Percentiles rank a stretch among this genome's conserved stretches.
Evolutionary conservation across 1,284 basidiomycete genomes (phyloP).

Genomic region (Irpex rosettiformis): DNA sequence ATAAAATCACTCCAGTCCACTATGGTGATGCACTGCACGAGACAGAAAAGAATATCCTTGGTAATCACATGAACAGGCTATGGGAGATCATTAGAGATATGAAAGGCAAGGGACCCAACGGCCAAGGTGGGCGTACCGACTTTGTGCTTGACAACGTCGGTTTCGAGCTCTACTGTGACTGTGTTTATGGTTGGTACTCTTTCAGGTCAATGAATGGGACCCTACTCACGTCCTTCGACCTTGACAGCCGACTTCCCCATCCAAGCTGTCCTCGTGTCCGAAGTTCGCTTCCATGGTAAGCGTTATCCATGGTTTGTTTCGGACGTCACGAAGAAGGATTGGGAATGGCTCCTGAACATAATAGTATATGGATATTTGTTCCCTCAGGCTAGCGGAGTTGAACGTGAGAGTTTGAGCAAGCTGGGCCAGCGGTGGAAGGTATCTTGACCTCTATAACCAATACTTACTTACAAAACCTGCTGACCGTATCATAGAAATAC

Average conservation of each 20-base stretch:
- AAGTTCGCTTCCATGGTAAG: constrained; percentile 93
- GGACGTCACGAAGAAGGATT: constrained; percentile 96
- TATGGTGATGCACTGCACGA: constrained; percentile 91
- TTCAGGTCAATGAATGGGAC: not conserved
- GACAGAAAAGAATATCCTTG: constrained; percentile 94
- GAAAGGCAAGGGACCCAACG: constrained; percentile 37
- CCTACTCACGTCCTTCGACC: not conserved
- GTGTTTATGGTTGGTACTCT: constrained; percentile 76
- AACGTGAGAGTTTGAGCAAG: constrained; percentile 78
- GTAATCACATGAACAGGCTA: constrained; percentile 77
- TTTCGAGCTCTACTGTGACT: constrained; percentile 96
- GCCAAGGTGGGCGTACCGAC: constrained; percentile 70
- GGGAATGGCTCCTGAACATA: constrained; percentile 90
- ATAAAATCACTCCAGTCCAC: constrained; percentile 98
- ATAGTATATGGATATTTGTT: constrained; percentile 90
- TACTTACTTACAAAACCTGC: not conserved
- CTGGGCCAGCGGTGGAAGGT: constrained; percentile 93
- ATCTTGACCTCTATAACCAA: constrained; percentile 1
- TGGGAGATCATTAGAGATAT: constrained; percentile 82
- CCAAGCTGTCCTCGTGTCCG: constrained; percentile 83
- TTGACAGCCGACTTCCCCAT: constrained; percentile 82
- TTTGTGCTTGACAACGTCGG: constrained; percentile 90
- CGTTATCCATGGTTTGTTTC: constrained; percentile 92
- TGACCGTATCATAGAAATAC: constrained; percentile 60
- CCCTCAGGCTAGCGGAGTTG: constrained; percentile 74